Conservation (phyloP, 805 yeast genomes). For the Yarrowia divulgata region DNA sequence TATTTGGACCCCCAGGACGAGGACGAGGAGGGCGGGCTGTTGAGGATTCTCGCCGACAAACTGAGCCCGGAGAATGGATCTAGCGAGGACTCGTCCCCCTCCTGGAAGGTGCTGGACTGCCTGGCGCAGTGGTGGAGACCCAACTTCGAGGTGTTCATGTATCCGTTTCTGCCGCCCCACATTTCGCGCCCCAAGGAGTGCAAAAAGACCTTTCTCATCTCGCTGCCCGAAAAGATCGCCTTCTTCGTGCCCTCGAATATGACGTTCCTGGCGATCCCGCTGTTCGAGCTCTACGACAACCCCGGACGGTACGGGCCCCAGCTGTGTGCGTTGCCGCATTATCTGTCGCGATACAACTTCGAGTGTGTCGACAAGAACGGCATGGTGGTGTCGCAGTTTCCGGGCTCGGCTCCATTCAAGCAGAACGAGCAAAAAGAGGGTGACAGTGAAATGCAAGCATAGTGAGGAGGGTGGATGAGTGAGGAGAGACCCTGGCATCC, state of each 20-base stretch:
- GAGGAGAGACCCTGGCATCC: too few relatives aligned
- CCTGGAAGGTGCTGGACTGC: conserved; percentile 50
- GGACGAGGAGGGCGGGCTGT: conserved; percentile 45
- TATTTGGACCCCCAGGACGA: conserved; percentile 47
- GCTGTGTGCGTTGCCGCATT: conserved; percentile 51
- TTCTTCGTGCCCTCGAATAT: conserved; percentile 48
- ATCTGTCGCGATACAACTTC: conserved; percentile 50
- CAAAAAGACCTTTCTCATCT: conserved; percentile 48
- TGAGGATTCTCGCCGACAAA: conserved; percentile 44
- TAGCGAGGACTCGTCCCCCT: too few relatives aligned
- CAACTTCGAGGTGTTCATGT: conserved; percentile 48
- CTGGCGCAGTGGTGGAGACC: conserved; percentile 52
- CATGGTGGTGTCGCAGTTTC: conserved; percentile 42
- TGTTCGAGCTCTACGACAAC: conserved; percentile 50
- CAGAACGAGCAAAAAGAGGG: neutral
- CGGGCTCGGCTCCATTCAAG: conserved; percentile 15
- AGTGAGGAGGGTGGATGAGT: too few relatives aligned
- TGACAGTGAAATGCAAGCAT: conserved; percentile 5
- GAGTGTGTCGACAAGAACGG: conserved; percentile 48
- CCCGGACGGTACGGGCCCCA: conserved; percentile 49
- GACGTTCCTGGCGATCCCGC: conserved; percentile 49
- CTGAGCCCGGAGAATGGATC: conserved; percentile 41
- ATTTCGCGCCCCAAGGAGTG: conserved; percentile 51
- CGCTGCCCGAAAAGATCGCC: conserved; percentile 46
- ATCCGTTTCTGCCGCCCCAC: conserved; percentile 51